These are phyloP conservation scores for Aristolochia contorta DNA, from an alignment of 164 flowering plant species.

Conservation along the genomic window DNA sequence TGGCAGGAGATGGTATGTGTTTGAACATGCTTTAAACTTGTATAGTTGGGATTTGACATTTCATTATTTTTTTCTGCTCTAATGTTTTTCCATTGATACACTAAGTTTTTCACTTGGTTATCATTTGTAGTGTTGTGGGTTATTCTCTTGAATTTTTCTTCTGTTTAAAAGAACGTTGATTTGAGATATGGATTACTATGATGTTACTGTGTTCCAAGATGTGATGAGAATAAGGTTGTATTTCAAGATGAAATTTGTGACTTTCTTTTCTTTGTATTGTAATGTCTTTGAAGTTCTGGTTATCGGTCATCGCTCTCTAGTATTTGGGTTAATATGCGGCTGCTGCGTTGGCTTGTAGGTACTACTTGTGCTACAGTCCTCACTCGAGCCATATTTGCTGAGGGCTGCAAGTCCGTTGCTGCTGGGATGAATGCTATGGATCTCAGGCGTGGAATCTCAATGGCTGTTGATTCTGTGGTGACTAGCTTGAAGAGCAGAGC, in stretches of 20 bases:
- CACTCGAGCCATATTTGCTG: conserved; percentile 79
- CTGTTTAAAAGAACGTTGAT: too few relatives aligned
- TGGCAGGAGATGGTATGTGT: conserved; percentile 84
- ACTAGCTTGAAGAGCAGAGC: conserved; percentile 83
- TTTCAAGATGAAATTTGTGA: background rate
- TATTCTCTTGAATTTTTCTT: too few relatives aligned
- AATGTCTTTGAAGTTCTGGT: background rate
- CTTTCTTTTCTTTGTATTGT: background rate
- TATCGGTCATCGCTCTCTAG: too few relatives aligned
- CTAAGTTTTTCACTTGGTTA: too few relatives aligned
- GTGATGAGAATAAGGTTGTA: too few relatives aligned
- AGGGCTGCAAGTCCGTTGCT: conserved; percentile 96
- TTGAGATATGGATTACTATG: too few relatives aligned
- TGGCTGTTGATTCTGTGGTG: conserved; percentile 94
- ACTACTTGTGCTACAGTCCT: conserved; percentile 98
- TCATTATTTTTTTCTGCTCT: background rate
- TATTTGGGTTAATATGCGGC: background rate
- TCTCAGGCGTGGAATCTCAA: conserved; percentile 76
- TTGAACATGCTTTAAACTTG: background rate
- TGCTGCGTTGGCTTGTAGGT: conserved; percentile 33
- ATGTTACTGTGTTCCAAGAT: too few relatives aligned
- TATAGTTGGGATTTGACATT: background rate
- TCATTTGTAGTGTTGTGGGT: too few relatives aligned
- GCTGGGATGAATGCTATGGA: conserved; percentile 99
- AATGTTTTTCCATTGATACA: too few relatives aligned